phyloP scores from a whole-genome alignment of 2,329 filamentous ascomycete species.

The Plenodomus lindquistii region DNA sequence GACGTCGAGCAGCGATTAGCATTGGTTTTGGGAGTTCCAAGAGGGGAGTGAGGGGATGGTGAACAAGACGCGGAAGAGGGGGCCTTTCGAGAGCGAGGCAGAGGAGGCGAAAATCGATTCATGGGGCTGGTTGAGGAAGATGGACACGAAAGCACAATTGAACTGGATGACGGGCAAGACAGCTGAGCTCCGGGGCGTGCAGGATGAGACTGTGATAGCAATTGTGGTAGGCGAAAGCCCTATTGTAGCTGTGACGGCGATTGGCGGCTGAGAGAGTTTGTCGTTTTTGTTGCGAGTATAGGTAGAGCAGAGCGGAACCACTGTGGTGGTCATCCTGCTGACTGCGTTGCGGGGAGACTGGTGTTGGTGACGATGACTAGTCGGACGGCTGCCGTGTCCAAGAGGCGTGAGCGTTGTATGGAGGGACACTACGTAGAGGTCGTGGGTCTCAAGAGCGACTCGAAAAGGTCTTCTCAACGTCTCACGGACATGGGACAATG shows the following conservation, averaged over 20 bases:
- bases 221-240: conserved; percentile 23
- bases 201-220: conserved; percentile 19
- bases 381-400: too few species aligned
- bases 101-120: conserved; percentile 6
- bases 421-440: too few species aligned
- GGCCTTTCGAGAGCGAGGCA: conserved; percentile 10
- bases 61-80: conserved; percentile 7
- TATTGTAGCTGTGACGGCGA: conserved; percentile 26
- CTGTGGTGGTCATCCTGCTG: conserved; percentile 26
- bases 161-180: conserved; percentile 12
- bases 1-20: conserved; percentile 16
- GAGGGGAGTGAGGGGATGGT: neutral
- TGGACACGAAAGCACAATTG: conserved; percentile 10
- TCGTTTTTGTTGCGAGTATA: conserved; percentile 32
- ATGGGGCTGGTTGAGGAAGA: conserved; percentile 5
- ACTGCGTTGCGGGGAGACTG: conserved; percentile 22
- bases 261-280: conserved; percentile 28
- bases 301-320: conserved; percentile 13
- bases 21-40: conserved; percentile 19
- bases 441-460: too few species aligned
- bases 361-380: too few species aligned
- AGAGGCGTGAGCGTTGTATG: too few species aligned
- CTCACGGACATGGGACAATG: too few species aligned
- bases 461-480: too few species aligned
- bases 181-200: conserved; percentile 17